Conservation (phyloP, 352 stramenopile species). For the Pythium rishiriense region DNA sequence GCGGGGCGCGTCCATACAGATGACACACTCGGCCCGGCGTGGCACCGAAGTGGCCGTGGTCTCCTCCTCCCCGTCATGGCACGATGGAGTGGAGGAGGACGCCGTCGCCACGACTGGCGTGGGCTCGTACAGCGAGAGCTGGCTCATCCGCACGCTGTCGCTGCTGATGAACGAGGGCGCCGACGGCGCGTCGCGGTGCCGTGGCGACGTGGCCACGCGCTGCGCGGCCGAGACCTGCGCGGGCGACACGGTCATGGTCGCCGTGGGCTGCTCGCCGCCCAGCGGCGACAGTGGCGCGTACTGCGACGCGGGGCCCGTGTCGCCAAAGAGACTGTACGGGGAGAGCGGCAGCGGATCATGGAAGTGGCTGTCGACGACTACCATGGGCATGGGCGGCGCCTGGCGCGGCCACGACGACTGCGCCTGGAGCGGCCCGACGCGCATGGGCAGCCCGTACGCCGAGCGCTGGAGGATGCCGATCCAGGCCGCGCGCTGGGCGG, state of each 20-base stretch:
- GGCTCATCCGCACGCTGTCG: constrained; percentile 4
- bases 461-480: constrained; percentile 31
- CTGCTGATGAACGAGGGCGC: constrained; percentile 23
- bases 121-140: constrained; percentile 19
- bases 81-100: no score
- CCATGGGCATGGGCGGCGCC: background rate
- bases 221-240: constrained; percentile 3
- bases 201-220: constrained; percentile 3
- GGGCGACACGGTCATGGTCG: constrained; percentile 2
- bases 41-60: background rate
- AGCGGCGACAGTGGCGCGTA: constrained; percentile 12
- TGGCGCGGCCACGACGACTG: constrained; percentile 8
- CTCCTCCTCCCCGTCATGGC: no score
- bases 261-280: background rate
- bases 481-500: constrained; percentile 36
- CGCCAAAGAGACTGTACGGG: constrained; percentile 13
- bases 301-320: background rate
- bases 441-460: constrained; percentile 2
- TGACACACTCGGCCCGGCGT: constrained; percentile 40
- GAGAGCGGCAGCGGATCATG: no score
- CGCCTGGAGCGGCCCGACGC: background rate
- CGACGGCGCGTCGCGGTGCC: constrained; percentile 12
- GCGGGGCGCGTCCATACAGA: constrained; percentile 53
- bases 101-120: background rate
- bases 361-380: constrained; percentile 3